Evolutionary conservation across 768 basidiomycete species (phyloP).

Genomic region (Chalciporus piperatus): DNA sequence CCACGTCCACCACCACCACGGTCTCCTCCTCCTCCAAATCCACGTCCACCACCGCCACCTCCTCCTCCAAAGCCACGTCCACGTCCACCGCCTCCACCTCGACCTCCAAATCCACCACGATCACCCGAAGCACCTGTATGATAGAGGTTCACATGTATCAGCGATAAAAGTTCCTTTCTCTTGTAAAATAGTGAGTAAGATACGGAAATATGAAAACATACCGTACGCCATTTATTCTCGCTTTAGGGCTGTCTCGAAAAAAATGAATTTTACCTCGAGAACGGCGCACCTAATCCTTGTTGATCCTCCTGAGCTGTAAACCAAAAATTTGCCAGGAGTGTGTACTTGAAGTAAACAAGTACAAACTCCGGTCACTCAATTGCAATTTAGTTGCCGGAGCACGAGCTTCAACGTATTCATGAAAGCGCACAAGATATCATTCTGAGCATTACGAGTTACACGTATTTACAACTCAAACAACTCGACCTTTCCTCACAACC

Average conservation of each 20-base stretch:
- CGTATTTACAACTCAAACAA: not conserved
- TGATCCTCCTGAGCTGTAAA: constrained; percentile 1
- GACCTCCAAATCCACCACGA: constrained; percentile 64
- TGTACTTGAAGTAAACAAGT: constrained; percentile 9
- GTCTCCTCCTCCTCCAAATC: constrained; percentile 50
- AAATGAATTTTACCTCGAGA: constrained; percentile 7
- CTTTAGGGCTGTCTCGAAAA: not conserved
- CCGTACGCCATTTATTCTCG: constrained; percentile 36
- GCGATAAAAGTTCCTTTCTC: not conserved
- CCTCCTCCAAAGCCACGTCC: constrained; percentile 38
- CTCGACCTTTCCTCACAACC: not conserved
- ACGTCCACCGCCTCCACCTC: constrained; percentile 40
- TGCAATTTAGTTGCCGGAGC: not conserved
- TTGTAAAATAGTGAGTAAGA: not conserved
- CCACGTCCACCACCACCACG: constrained; percentile 41
- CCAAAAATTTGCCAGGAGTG: constrained; percentile 12
- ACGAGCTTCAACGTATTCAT: not conserved
- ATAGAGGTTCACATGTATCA: not conserved
- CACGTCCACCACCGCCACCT: constrained; percentile 40
- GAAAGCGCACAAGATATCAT: not conserved
- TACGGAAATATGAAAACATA: constrained; percentile 4
- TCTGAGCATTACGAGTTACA: not conserved
- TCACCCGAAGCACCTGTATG: constrained; percentile 60
- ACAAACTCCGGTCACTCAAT: constrained; percentile 2
- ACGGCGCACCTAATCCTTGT: constrained; percentile 10